A percentile compares a stretch with the other conserved stretches of the same genome.
phyloP scores from a whole-genome alignment of 2,329 filamentous ascomycete genomes.

The Leptosphaerulina australis region DNA sequence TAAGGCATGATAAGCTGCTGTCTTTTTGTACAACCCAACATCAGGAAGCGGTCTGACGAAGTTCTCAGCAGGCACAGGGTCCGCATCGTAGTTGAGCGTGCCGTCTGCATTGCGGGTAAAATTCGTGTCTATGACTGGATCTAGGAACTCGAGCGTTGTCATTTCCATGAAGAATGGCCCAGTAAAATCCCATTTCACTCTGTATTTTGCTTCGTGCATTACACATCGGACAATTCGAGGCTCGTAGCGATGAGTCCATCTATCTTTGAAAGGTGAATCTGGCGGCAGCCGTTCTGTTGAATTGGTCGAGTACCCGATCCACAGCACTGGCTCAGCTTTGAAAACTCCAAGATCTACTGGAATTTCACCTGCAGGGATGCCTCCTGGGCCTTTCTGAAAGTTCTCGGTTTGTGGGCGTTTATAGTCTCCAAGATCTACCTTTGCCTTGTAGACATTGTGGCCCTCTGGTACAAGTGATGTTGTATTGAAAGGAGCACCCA shows the following conservation, averaged over 20 bases:
- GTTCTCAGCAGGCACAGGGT: slow-evolving; percentile 29
- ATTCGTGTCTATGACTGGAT: slow-evolving; percentile 41
- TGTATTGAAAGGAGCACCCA: slow-evolving; percentile 43
- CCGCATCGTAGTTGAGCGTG: slow-evolving; percentile 43
- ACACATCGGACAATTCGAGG: slow-evolving; percentile 41
- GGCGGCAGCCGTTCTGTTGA: slow-evolving; percentile 28
- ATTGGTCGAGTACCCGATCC: slow-evolving; percentile 44
- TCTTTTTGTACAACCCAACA: slow-evolving; percentile 40
- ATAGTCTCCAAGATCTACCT: slow-evolving; percentile 41
- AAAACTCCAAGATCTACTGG: slow-evolving; percentile 38
- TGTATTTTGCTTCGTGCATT: slow-evolving; percentile 46
- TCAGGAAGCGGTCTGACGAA: slow-evolving; percentile 36
- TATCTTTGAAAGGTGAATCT: slow-evolving; percentile 29
- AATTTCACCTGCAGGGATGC: slow-evolving; percentile 31
- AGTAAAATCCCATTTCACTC: slow-evolving; percentile 39
- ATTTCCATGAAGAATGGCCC: slow-evolving; percentile 37
- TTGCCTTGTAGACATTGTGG: slow-evolving; percentile 35
- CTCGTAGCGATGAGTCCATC: slow-evolving; percentile 41
- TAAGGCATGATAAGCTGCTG: slow-evolving; percentile 44
- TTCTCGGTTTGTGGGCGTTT: slow-evolving; percentile 31
- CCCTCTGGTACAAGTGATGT: slow-evolving; percentile 39
- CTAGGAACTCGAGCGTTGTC: slow-evolving; percentile 29
- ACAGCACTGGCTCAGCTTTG: slow-evolving; percentile 44
- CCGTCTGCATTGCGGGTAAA: slow-evolving; percentile 44
- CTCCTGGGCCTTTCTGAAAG: slow-evolving; percentile 35